Conservation (phyloP, 169 alveolate species). For the Plasmodium inui region DNA sequence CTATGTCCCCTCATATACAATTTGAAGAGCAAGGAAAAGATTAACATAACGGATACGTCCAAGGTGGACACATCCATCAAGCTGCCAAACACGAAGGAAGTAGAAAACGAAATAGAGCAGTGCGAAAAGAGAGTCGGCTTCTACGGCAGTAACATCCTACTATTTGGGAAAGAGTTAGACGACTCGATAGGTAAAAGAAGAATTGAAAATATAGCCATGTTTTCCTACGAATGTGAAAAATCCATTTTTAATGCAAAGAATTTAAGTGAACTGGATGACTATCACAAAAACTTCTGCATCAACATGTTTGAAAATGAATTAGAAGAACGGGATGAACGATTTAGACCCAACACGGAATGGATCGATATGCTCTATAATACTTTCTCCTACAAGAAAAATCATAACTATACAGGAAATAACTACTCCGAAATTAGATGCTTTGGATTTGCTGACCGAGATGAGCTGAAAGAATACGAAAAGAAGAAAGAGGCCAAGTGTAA, state of each 20-base stretch:
- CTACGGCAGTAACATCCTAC: slow-evolving; percentile 32
- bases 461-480: slow-evolving; percentile 35
- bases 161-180: slow-evolving; percentile 41
- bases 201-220: slow-evolving; percentile 54
- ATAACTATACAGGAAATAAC: slow-evolving; percentile 7
- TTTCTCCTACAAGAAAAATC: slow-evolving; percentile 40
- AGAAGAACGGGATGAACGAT: slow-evolving; percentile 2
- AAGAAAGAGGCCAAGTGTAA: slow-evolving; percentile 51
- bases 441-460: slow-evolving; percentile 66
- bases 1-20: slow-evolving; percentile 53
- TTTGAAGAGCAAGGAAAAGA: slow-evolving; percentile 27
- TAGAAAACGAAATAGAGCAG: slow-evolving; percentile 14
- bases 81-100: neutral
- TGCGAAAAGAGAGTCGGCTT: slow-evolving; percentile 60
- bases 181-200: slow-evolving; percentile 39
- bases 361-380: slow-evolving; percentile 51
- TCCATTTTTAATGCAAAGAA: slow-evolving; percentile 38
- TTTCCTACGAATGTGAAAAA: slow-evolving; percentile 72
- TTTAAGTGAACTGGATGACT: slow-evolving; percentile 43
- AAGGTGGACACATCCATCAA: slow-evolving; percentile 25
- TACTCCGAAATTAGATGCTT: slow-evolving; percentile 58
- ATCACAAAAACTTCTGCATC: slow-evolving; percentile 50
- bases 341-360: slow-evolving; percentile 56
- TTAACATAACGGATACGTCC: slow-evolving; percentile 14
- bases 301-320: slow-evolving; percentile 17